Evolutionary conservation across 225 moss, liverwort and hornwort species (phyloP), one percentile per base, ranked within the genome.

Genomic region (Straminergon stramineum): DNA sequence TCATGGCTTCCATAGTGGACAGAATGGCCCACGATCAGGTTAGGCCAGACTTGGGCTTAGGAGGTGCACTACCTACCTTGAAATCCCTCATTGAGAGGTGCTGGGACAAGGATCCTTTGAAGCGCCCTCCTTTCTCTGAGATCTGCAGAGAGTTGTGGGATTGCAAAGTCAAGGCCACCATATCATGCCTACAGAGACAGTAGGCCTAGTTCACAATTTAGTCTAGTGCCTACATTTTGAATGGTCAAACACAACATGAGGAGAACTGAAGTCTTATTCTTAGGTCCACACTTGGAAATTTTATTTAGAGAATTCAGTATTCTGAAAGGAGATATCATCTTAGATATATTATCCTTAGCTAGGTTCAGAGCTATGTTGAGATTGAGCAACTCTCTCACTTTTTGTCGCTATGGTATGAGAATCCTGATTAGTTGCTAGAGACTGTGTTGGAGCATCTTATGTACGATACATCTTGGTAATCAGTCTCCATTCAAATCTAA

Each of bases 331-430:
- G 2, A 39, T 30, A 58, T 30, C 13, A 4, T 58, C 17, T 57
- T 17, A 17, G 2, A 1, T 2, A 12, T 60, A 11, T 19, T 12
- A 13, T 1, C 3, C 18, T 58, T 0, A n/a, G 5, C 3, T 23
- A 17, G 2, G 24, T 26, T 2, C 7, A 23, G 27, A 27, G 1
- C 5, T 8, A 12, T 18, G 6, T n/a, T 39, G 13, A 80, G 13
- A n/a, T 39, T 18, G n/a, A 57, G 6, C 55, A 78, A 15, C 15
- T 6, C 3, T 30, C 32, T 55, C 37, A 5, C 17, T 12, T 80
- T 27, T 58, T 39, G 5, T n/a, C 27, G 39, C 5, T 28, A 5
- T 39, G 17, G 5, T 27, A 58, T n/a, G 8, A 7, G 17, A 80
- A n/a, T 39, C 39, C 3, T 1, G 5, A 27, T 18, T 17, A 39